Base-by-base conservation (phyloP, 1,284 basidiomycete genomes). In the Pholiota adiposa region DNA sequence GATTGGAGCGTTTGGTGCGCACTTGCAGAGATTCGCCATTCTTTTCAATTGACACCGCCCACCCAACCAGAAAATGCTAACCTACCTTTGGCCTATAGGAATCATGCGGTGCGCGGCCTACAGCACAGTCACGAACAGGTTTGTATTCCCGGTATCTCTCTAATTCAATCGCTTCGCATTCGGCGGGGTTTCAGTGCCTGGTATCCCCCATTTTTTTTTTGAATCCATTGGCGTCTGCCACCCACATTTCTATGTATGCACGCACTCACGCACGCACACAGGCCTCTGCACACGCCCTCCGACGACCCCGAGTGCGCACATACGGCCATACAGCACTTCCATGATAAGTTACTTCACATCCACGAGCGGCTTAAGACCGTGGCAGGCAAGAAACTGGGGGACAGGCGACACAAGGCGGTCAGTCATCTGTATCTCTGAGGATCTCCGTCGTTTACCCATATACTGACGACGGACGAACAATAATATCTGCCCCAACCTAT, bases 101-200 rank as follows among this genome's bases (percentile, higher is more conserved):
- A 86, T 97, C 62, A 76, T 97, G 79, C 84, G 96, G 0, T 96
- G 92, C 68, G 87, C 93, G 1, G 94, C 95, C 0, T 97, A 87
- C 70, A 92, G 86, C 60, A 83, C 88, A 9, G 82, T 79, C 0
- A 83, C 82, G 18, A 90, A 90, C 66, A 77, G 80, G 88, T 88
- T 65, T 60, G 81, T 65, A 23, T 51, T 46, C 43, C 44, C 46
- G 55, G 16, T 46, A 61, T 46, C 49, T 43, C 40, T 49, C n/a
- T n/a, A 29, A 57, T 33, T 62, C 23, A 52, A 59, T 61, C 61
- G 61, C 41, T 44, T 49, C 31, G 7, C 34, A 7, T 5, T 48
- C 54, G 29, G 5, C 11, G 11, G 29, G 36, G 38, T 53, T 54
- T 54, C 40, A 34, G 40, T 53, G 19, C 36, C 36, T 53, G 14